Base-by-base conservation (phyloP, 140 eudicot species). In the Oenanthe javanica region DNA sequence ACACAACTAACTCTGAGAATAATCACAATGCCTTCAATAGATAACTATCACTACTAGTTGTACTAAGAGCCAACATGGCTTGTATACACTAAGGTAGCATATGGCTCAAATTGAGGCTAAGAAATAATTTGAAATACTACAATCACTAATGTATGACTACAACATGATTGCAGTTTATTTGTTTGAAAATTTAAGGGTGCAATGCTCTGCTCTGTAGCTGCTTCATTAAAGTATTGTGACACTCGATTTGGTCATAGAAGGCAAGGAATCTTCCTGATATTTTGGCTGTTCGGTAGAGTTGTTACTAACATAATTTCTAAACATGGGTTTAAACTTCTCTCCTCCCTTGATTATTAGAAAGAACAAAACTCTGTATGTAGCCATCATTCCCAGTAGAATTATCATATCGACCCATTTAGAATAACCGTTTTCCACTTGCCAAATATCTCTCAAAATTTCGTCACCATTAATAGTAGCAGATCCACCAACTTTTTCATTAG, bases 331-430 rank as follows among this genome's bases (percentile, higher is more conserved):
- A 74, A 75, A 21, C 77, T 80, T 82, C 72, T 86, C 89, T n/a
- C 25, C 59, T 57, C 59, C 54, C 81, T 86, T 86, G 21, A 86
- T 59, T 2, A 80, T 48, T 4, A 76, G 52, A 71, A 86, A 76
- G 50, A 86, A 82, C 25, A 82, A 2, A n/a, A 86, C 4, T 14
- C 85, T 67, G 23, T 86, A 83, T 40, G 78, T 55, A 47, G 81
- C 67, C 72, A 81, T 72, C 87, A 86, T 83, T n/a, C 79, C 83
- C 42, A 86, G 63, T 46, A 86, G 55, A 4, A 83, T 80, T 12
- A 13, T 77, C 16, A 86, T 75, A 74, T 86, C 87, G 15, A 86
- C 59, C 89, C 89, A 86, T 57, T 86, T 86, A 0, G 86, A 86
- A 43, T 83, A 81, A 13, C 78, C 81, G 72, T 80, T 80, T 76